Evolutionary conservation across 2,329 filamentous ascomycete genomes (phyloP).

Genomic region (Beauveria brongniartii): DNA sequence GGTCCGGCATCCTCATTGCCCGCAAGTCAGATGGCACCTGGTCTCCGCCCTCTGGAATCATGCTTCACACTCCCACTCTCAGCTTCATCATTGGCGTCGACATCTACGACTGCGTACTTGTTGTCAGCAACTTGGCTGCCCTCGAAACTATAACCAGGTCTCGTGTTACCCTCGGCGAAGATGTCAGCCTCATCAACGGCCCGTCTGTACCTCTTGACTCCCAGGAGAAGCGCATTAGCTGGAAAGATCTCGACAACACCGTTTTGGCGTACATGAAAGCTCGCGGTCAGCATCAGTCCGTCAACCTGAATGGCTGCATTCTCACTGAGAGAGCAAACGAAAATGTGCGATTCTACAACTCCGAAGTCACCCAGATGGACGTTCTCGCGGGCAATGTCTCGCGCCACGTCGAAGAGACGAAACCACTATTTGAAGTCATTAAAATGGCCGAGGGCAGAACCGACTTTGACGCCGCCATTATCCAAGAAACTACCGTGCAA

Average conservation of each 20-base stretch:
- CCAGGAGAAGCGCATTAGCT: slow-evolving; percentile 41
- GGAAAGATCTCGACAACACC: slow-evolving; percentile 45
- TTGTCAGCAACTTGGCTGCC: slow-evolving; percentile 81
- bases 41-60: slow-evolving; percentile 85
- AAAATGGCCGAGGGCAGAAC: slow-evolving; percentile 79
- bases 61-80: slow-evolving; percentile 80
- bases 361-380: slow-evolving; percentile 43
- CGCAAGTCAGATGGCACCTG: slow-evolving; percentile 79
- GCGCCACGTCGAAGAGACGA: slow-evolving; percentile 45
- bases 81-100: slow-evolving; percentile 89
- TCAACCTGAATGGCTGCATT: slow-evolving; percentile 48
- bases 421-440: slow-evolving; percentile 68
- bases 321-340: slow-evolving; percentile 50
- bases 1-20: slow-evolving; percentile 78
- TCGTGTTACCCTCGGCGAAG: slow-evolving; percentile 71
- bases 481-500: slow-evolving; percentile 55
- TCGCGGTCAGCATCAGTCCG: slow-evolving; percentile 45
- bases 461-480: slow-evolving; percentile 60
- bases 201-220: slow-evolving; percentile 55
- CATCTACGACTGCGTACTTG: slow-evolving; percentile 90
- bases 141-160: slow-evolving; percentile 77
- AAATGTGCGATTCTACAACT: slow-evolving; percentile 51
- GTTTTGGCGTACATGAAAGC: slow-evolving; percentile 53
- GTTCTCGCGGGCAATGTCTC: slow-evolving; percentile 49
- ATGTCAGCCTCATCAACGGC: slow-evolving; percentile 68